Evolutionary conservation across 805 yeast species (phyloP), one percentile per base, ranked within the genome.

Genomic region (Metschnikowia vanudenii): DNA sequence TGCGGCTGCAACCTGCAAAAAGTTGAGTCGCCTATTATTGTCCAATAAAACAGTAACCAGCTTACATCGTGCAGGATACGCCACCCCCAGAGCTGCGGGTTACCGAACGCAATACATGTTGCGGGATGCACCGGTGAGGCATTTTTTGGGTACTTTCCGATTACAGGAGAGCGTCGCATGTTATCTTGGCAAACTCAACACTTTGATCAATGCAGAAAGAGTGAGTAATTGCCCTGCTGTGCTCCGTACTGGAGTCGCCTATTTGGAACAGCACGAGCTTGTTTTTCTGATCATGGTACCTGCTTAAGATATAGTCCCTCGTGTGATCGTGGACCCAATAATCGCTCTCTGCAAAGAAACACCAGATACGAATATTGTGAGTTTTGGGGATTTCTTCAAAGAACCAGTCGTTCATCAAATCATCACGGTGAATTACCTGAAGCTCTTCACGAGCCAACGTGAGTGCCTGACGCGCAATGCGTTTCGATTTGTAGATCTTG

Each of bases 241-340:
- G 41, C 26, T 61, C 64, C 5, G 43, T 52, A 46, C 68, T 66
- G 16, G 66, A 57, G 8, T 64, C 64, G 9, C 70, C 69, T 7
- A 66, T 43, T 38, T 58, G 65, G 42, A 72, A 63, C 13, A 55
- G 55, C 20, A 74, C 60, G 6, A 54, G 49, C 1, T 66, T 60
- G 31, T 65, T 63, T 16, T 56, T 53, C 31, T 31, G 48, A 31
- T 61, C 59, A 19, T 66, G 60, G 52, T 75, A 73, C 33, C 69
- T 62, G 10, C 64, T 50, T 31, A 77, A 56, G 2, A 82, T 57
- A 46, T 61, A 63, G 26, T 69, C 69, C 37, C 85, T 71, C 1
- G 88, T 77, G 22, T 57, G 63, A 39, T 75, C 70, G 45, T 71
- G 69, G 2, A 85, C 82, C 91, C 91, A 85, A 57, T 81, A 80